Percentiles rank a stretch among this genome's conserved stretches.
These are phyloP conservation scores for Neostapfia colusana DNA, from an alignment of 176 grass and related monocot species.

Conservation along the genomic window DNA sequence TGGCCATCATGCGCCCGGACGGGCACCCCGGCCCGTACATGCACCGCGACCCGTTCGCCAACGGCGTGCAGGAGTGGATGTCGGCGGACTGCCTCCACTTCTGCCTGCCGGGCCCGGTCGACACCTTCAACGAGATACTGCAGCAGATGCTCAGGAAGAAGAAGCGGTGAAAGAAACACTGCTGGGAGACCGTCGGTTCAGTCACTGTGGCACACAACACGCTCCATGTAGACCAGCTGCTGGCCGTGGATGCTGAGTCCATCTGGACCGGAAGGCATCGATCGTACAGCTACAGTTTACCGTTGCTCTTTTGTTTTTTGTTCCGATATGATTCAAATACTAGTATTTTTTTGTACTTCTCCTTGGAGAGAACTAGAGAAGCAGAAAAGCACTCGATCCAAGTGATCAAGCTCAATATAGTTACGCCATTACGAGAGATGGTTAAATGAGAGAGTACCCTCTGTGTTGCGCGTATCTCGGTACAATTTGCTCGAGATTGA, in stretches of 20 bases:
- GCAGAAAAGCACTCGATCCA: neutral
- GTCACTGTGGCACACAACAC: neutral
- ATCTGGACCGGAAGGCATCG: neutral
- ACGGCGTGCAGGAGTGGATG: constrained; percentile 44
- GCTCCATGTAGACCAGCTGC: neutral
- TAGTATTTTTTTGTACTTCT: neutral
- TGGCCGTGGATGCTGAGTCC: neutral
- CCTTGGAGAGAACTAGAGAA: neutral
- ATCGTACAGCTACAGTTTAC: neutral
- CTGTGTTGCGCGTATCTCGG: neutral
- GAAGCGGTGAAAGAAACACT: neutral
- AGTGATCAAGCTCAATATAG: neutral
- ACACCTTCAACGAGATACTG: constrained; percentile 71
- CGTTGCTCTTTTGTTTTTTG: neutral
- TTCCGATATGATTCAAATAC: neutral
- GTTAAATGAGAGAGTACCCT: neutral
- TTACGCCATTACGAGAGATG: neutral
- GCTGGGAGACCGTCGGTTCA: neutral
- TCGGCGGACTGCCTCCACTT: constrained; percentile 73
- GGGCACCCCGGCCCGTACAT: constrained; percentile 69
- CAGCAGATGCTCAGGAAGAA: constrained; percentile 38
- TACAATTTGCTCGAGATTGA: neutral
- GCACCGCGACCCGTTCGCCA: constrained; percentile 55
- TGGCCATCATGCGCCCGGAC: constrained; percentile 69
- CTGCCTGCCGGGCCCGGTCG: constrained; percentile 70